Evolutionary conservation across 2,329 filamentous ascomycete species (phyloP), one percentile per base, ranked within the genome.

Genomic region (Cercospora sp.): DNA sequence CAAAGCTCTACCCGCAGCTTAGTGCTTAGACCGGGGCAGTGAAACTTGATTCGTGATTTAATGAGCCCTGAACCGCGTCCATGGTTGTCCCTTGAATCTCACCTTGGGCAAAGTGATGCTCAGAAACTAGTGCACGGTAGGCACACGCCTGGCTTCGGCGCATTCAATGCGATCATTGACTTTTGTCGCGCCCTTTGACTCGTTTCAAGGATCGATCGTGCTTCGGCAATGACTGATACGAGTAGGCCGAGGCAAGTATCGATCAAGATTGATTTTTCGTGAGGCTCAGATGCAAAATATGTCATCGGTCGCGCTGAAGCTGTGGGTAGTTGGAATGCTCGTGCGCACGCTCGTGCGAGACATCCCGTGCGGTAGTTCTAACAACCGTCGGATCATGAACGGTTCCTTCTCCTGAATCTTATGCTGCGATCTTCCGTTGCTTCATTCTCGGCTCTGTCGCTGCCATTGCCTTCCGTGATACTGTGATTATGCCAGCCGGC

Each of bases 261-360:
- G 21, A 53, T 30, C 24, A 9, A 30, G 30, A 30, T 30, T 24
- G 6, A 37, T 37, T 59, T 13, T n/a, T 59, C 55, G 55, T 59
- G 10, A 24, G 18, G 18, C 5, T 59, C 12, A 24, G 24, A 26
- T 30, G 18, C 16, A 59, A 24, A 59, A 21, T 26, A 55, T 55
- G 26, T 55, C 49, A 55, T 59, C 55, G 55, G 55, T 59, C 55
- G 32, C 37, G 32, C 28, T 59, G 28, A 59, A 37, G 55, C 55
- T 59, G 55, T 59, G 8, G 24, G 9, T 24, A 21, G 13, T 7
- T 59, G 37, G 55, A n/a, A 21, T 59, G 55, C 32, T 37, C 34
- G 24, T 30, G 59, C 21, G 12, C 57, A 34, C 57, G 9, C 30
- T 55, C 49, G 24, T 26, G 49, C 12, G 49, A 55, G 49, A 55